Percentiles rank a stretch among this genome's conserved stretches.
Evolutionary conservation across 257 asterid species (phyloP).

Genomic region (Primulina huaijiensis): DNA sequence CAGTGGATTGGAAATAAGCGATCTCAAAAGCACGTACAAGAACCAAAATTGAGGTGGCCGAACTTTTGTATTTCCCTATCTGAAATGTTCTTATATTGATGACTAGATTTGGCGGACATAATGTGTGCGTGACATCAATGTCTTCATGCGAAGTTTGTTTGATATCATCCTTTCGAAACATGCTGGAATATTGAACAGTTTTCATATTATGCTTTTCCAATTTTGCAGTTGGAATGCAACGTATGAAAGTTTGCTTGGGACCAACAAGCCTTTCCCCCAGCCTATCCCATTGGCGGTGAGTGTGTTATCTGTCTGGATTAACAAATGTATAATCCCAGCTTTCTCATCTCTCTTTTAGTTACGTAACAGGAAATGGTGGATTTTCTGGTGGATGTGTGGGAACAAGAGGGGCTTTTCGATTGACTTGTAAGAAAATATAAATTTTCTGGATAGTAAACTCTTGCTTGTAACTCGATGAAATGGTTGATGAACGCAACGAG

Average conservation of each 20-base stretch:
- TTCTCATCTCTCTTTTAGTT: neutral
- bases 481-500: constrained; percentile 13
- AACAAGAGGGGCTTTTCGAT: constrained; percentile 62
- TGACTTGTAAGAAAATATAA: constrained; percentile 24
- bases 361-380: constrained; percentile 66
- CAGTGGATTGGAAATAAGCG: constrained; percentile 80
- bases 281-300: constrained; percentile 85
- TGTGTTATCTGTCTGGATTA: neutral
- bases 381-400: constrained; percentile 65
- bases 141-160: neutral
- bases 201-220: neutral
- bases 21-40: constrained; percentile 42
- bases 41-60: constrained; percentile 59
- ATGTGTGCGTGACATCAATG: neutral
- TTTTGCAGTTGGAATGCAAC: constrained; percentile 69
- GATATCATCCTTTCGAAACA: neutral
- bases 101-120: neutral
- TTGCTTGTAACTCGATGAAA: neutral
- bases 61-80: constrained; percentile 7
- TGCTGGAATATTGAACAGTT: neutral
- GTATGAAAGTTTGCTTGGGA: constrained; percentile 77
- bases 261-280: constrained; percentile 75
- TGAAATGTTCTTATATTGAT: neutral
- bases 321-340: neutral
- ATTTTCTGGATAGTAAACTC: constrained; percentile 5